These are phyloP conservation scores for Euphorbia pulcherrima DNA, from an alignment of 345 rosid genomes.

Conservation along the genomic window DNA sequence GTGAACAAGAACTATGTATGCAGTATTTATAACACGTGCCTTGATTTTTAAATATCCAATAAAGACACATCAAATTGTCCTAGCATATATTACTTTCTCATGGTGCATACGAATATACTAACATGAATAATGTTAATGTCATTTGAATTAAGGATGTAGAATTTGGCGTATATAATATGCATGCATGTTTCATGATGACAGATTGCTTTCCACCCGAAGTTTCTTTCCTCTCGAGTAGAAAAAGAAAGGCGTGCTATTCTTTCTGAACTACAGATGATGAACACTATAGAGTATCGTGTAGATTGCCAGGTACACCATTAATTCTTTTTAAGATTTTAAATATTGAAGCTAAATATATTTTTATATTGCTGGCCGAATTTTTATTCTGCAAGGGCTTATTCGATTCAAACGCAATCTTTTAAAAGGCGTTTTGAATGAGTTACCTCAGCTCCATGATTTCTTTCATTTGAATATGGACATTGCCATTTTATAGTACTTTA, in stretches of 20 bases:
- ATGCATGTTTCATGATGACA: slow-evolving; percentile 29
- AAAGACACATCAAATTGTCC: not conserved
- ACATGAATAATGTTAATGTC: not conserved
- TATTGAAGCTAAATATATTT: slow-evolving; percentile 21
- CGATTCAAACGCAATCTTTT: too few relatives aligned
- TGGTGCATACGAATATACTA: not conserved
- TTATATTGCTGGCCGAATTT: slow-evolving; percentile 15
- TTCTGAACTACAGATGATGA: slow-evolving; percentile 99
- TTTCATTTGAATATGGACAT: too few relatives aligned
- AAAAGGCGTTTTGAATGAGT: too few relatives aligned
- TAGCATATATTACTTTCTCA: not conserved
- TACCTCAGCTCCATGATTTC: too few relatives aligned
- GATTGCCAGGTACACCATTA: slow-evolving; percentile 78
- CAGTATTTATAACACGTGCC: slow-evolving; percentile 5
- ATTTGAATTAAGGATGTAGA: not conserved
- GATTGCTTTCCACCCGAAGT: slow-evolving; percentile 95
- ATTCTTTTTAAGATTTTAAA: slow-evolving; percentile 14
- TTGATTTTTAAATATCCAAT: not conserved
- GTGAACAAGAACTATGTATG: slow-evolving; percentile 8
- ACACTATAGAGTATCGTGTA: slow-evolving; percentile 97
- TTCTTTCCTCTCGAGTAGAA: slow-evolving; percentile 92
- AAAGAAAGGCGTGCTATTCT: slow-evolving; percentile 99
- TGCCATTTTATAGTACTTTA: slow-evolving; percentile 2
- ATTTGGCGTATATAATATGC: not conserved
- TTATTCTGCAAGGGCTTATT: too few relatives aligned